Evolutionary conservation across 2,329 filamentous ascomycete genomes (phyloP).

Genomic region (Cytospora chrysosperma): DNA sequence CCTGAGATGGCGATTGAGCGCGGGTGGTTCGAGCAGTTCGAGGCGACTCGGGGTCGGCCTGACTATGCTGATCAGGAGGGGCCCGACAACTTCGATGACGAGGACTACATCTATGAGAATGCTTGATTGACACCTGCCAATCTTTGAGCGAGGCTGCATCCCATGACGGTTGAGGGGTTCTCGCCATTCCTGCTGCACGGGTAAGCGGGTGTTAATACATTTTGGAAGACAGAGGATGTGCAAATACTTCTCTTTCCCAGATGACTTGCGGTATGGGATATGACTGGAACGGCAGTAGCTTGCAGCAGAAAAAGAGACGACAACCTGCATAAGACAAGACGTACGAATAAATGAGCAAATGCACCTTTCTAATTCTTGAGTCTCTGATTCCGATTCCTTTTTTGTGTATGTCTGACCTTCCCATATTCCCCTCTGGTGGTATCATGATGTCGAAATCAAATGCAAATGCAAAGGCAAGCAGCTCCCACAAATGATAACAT

Average conservation of each 20-base stretch:
- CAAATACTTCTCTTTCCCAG: neutral
- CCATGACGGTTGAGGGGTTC: neutral
- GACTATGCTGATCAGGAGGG: neutral
- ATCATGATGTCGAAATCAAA: conserved; percentile 8
- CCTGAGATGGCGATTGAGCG: conserved; percentile 26
- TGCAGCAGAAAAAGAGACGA: neutral
- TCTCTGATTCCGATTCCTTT: neutral
- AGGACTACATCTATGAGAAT: neutral
- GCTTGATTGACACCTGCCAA: neutral
- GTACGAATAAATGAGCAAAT: neutral
- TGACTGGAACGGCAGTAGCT: neutral
- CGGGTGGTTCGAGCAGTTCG: conserved; percentile 24
- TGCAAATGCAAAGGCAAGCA: neutral
- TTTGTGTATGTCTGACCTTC: neutral
- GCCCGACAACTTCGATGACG: neutral
- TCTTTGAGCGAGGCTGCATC: neutral
- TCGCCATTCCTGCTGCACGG: neutral
- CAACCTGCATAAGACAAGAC: neutral
- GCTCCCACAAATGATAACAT: neutral
- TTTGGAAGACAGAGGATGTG: neutral
- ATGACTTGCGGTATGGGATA: neutral
- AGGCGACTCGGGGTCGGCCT: conserved; percentile 1
- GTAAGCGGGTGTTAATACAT: neutral
- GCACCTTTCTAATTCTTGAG: neutral
- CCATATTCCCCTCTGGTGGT: conserved; percentile 7